These are phyloP conservation scores for Venturia asperata DNA, from an alignment of 2,329 filamentous ascomycete species.

Conservation along the genomic window DNA sequence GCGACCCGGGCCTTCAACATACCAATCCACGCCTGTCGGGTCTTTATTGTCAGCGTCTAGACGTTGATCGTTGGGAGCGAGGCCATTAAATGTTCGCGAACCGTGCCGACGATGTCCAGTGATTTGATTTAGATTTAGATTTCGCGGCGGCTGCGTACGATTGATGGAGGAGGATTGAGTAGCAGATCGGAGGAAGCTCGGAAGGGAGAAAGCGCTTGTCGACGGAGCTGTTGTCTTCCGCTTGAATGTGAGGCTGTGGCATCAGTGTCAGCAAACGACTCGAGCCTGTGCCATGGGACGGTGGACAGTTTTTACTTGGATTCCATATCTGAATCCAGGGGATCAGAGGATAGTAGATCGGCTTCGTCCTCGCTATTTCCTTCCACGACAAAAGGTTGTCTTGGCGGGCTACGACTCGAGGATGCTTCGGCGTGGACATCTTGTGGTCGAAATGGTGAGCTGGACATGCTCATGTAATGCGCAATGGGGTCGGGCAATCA, in stretches of 20 bases:
- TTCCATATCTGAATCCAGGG: conserved; percentile 44
- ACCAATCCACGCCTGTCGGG: conserved; percentile 61
- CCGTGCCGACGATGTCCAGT: conserved; percentile 22
- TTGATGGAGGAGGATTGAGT: conserved; percentile 25
- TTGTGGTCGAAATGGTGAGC: conserved; percentile 12
- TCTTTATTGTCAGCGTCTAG: conserved; percentile 40
- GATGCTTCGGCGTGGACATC: conserved; percentile 14
- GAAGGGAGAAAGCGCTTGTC: conserved; percentile 34
- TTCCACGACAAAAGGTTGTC: conserved; percentile 23
- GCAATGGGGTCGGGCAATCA: not conserved
- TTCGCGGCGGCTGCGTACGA: conserved; percentile 25
- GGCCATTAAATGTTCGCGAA: conserved; percentile 35
- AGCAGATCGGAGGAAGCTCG: conserved; percentile 36
- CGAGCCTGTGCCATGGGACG: not conserved
- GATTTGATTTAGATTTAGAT: conserved; percentile 9
- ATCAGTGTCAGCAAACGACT: not conserved
- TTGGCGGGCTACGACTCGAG: not conserved
- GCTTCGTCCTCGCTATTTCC: conserved; percentile 45
- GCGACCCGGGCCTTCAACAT: conserved; percentile 78
- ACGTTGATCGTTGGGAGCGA: conserved; percentile 35
- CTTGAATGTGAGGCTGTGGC: conserved; percentile 59
- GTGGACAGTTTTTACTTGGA: conserved; percentile 32
- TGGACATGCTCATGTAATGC: conserved; percentile 18
- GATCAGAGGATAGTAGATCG: conserved; percentile 48
- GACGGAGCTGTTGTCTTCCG: conserved; percentile 51